These are phyloP conservation scores for Fusarium xylarioides DNA, from an alignment of 2,329 filamentous ascomycete species.

Conservation along the genomic window DNA sequence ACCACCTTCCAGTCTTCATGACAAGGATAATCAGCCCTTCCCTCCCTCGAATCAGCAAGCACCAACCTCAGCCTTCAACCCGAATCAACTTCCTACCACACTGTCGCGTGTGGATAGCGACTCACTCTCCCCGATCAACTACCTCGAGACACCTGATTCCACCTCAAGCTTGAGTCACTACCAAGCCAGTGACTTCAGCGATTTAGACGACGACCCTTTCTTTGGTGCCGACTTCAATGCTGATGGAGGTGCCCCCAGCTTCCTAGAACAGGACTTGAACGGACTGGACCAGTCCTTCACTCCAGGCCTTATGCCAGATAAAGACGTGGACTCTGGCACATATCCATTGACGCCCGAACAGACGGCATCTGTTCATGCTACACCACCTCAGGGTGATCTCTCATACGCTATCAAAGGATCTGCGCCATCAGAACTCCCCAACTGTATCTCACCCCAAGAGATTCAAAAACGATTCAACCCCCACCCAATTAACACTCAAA, in stretches of 20 bases:
- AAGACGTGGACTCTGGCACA: slow-evolving; percentile 39
- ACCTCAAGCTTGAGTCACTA: slow-evolving; percentile 58
- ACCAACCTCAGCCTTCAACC: slow-evolving; percentile 47
- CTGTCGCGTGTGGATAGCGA: slow-evolving; percentile 52
- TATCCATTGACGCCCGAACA: slow-evolving; percentile 63
- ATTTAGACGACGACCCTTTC: slow-evolving; percentile 60
- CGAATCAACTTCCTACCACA: slow-evolving; percentile 54
- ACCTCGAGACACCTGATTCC: slow-evolving; percentile 60
- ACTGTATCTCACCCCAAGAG: slow-evolving; percentile 55
- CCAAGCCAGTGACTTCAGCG: slow-evolving; percentile 60
- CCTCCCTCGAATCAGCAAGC: slow-evolving; percentile 36
- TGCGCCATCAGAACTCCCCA: slow-evolving; percentile 40
- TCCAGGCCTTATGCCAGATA: slow-evolving; percentile 24
- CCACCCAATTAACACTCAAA: slow-evolving; percentile 42
- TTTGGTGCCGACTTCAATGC: slow-evolving; percentile 60
- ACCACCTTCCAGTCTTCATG: slow-evolving; percentile 52
- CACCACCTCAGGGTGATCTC: slow-evolving; percentile 52
- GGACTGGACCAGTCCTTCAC: slow-evolving; percentile 35
- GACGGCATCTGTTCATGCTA: slow-evolving; percentile 59
- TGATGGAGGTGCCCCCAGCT: slow-evolving; percentile 55
- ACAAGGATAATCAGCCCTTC: slow-evolving; percentile 43
- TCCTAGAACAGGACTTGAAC: slow-evolving; percentile 51
- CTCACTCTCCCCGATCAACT: slow-evolving; percentile 44
- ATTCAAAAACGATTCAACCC: slow-evolving; percentile 53
- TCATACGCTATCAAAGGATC: slow-evolving; percentile 40